phyloP scores from a whole-genome alignment of 2,329 filamentous ascomycete species.

The Truncatella angustata region DNA sequence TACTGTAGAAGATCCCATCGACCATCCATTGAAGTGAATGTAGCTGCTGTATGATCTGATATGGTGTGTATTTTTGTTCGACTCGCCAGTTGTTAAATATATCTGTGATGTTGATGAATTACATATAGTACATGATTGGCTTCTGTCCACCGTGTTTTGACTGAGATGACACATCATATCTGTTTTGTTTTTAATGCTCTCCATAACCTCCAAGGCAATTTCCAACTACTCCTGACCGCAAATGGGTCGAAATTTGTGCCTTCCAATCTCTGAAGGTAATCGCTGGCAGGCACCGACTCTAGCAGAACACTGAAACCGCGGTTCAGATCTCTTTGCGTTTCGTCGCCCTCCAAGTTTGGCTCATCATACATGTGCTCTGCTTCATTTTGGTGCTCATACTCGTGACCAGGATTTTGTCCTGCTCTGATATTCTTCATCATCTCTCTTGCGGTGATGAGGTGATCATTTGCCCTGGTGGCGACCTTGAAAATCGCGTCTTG shows the following conservation, averaged over 20 bases:
- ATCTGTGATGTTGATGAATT: too few relatives aligned
- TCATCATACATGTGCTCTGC: conserved; percentile 58
- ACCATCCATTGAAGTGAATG: too few relatives aligned
- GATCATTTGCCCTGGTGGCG: conserved; percentile 91
- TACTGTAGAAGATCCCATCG: too few relatives aligned
- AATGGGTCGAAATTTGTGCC: conserved; percentile 80
- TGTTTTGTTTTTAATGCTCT: conserved; percentile 47
- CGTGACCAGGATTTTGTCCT: conserved; percentile 75
- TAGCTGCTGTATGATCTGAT: too few relatives aligned
- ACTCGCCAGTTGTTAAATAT: too few relatives aligned
- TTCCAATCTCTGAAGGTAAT: conserved; percentile 79
- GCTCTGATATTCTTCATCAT: conserved; percentile 81
- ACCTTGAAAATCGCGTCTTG: conserved; percentile 89
- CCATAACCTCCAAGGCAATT: conserved; percentile 75
- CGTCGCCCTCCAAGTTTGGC: conserved; percentile 31
- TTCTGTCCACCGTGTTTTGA: background rate
- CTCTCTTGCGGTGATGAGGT: conserved; percentile 88
- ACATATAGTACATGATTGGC: background rate
- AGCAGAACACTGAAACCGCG: conserved; percentile 77
- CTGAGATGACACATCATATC: conserved; percentile 34
- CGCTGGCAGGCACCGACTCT: conserved; percentile 71
- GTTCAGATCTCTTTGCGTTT: conserved; percentile 42
- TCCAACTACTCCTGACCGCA: conserved; percentile 72
- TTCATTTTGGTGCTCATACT: conserved; percentile 84
- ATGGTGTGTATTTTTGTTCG: too few relatives aligned